Percentiles rank a stretch among this genome's conserved stretches.
phyloP scores from a whole-genome alignment of 768 basidiomycete species.

The Amanita fuliginea region DNA sequence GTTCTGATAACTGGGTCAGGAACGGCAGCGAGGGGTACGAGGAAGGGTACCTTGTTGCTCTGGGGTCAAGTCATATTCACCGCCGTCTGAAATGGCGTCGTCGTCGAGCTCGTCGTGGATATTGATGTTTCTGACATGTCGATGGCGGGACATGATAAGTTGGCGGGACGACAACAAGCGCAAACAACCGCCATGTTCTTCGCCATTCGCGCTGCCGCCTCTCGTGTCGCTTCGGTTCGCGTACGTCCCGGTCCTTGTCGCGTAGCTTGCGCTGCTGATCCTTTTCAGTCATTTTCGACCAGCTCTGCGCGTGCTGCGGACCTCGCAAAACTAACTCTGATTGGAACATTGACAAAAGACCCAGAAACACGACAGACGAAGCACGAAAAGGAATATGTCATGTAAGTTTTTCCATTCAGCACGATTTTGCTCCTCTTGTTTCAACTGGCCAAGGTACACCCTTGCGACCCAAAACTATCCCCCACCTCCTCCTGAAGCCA shows the following conservation, averaged over 20 bases:
- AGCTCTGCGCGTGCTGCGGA: slow-evolving; percentile 43
- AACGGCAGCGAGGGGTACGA: neutral
- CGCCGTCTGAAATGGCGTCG: slow-evolving; percentile 64
- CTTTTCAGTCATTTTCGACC: slow-evolving; percentile 52
- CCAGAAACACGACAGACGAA: slow-evolving; percentile 63
- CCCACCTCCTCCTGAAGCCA: slow-evolving; percentile 43
- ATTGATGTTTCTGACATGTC: slow-evolving; percentile 79
- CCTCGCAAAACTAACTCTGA: slow-evolving; percentile 64
- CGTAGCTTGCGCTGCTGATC: neutral
- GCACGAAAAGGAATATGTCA: slow-evolving; percentile 67
- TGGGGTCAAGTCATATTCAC: slow-evolving; percentile 69
- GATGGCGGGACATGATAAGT: slow-evolving; percentile 78
- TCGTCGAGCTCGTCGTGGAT: slow-evolving; percentile 80
- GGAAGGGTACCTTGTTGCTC: slow-evolving; percentile 60
- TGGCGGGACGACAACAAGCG: neutral
- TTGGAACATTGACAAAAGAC: slow-evolving; percentile 63
- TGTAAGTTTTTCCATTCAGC: slow-evolving; percentile 31
- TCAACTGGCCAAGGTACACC: slow-evolving; percentile 43
- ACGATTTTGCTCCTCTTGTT: neutral
- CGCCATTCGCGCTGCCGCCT: slow-evolving; percentile 31
- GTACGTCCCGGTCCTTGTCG: slow-evolving; percentile 24
- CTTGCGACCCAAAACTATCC: slow-evolving; percentile 64
- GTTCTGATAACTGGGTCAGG: slow-evolving; percentile 23
- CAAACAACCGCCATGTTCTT: slow-evolving; percentile 33
- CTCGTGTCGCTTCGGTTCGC: slow-evolving; percentile 29